Conservation (phyloP, 179 eudicot genomes). For the Nepenthes alata region DNA sequence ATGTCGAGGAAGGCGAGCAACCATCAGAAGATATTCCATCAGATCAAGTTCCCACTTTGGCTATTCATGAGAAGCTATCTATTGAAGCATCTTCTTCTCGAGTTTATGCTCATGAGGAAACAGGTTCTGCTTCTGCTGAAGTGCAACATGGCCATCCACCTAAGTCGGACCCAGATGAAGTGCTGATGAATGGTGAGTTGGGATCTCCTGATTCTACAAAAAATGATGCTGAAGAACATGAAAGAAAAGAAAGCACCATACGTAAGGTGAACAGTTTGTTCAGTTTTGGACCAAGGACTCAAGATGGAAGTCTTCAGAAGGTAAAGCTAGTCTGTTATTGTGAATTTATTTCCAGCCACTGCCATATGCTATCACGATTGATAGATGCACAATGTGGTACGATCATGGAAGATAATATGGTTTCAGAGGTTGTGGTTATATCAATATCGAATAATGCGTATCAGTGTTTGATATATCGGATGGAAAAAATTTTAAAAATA, state of each 20-base stretch:
- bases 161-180: constrained; percentile 27
- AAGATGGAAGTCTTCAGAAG: constrained; percentile 44
- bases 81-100: constrained; percentile 18
- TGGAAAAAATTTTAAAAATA: no score
- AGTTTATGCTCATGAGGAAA: constrained; percentile 22
- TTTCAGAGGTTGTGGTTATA: no score
- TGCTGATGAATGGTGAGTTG: constrained; percentile 32
- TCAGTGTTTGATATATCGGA: no score
- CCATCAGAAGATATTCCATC: constrained; percentile 23
- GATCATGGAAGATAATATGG: no score
- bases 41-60: constrained; percentile 64
- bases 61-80: constrained; percentile 46
- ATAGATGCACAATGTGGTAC: no score
- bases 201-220: constrained; percentile 33
- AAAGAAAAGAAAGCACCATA: constrained; percentile 39
- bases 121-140: constrained; percentile 17
- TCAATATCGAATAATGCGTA: no score
- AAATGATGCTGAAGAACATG: constrained; percentile 34
- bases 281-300: constrained; percentile 52
- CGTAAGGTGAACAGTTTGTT: constrained; percentile 39
- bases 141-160: constrained; percentile 29
- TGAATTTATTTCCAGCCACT: background rate
- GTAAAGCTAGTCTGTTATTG: constrained; percentile 20
- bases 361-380: no score
- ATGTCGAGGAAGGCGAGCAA: constrained; percentile 35